phyloP scores from a whole-genome alignment of 306 rosid genomes.

The Biancaea sappan region DNA sequence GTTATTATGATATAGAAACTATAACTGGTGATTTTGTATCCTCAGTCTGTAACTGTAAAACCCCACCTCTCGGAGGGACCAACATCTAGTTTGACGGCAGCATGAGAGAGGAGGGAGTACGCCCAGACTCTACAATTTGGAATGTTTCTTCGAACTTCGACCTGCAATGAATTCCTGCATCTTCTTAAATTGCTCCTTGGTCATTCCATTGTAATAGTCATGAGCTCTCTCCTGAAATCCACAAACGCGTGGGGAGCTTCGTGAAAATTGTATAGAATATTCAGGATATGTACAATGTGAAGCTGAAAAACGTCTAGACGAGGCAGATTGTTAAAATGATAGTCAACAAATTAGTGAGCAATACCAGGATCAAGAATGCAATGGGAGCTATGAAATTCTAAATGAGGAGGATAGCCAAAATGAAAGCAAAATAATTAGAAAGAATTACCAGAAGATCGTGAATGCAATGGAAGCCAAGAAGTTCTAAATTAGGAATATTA shows the following conservation, averaged over 20 bases:
- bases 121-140: conserved; percentile 62
- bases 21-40: background rate
- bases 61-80: conserved; percentile 5
- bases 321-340: background rate
- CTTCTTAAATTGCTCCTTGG: conserved; percentile 78
- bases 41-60: background rate
- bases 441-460: too few relatives aligned
- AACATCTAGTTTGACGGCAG: conserved; percentile 30
- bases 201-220: conserved; percentile 83
- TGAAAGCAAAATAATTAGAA: too few relatives aligned
- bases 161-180: conserved; percentile 92
- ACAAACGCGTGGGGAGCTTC: background rate
- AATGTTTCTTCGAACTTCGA: conserved; percentile 68
- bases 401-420: too few relatives aligned
- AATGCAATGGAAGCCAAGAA: too few relatives aligned
- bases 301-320: background rate
- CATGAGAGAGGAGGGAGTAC: conserved; percentile 5
- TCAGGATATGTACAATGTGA: background rate
- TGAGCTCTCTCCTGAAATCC: conserved; percentile 70
- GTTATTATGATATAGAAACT: background rate
- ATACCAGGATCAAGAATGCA: background rate
- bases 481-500: too few relatives aligned
- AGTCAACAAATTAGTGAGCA: background rate
- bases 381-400: too few relatives aligned
- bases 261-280: conserved; percentile 15